Evolutionary conservation across 768 basidiomycete species (phyloP).

Genomic region (Russula dissimulans): DNA sequence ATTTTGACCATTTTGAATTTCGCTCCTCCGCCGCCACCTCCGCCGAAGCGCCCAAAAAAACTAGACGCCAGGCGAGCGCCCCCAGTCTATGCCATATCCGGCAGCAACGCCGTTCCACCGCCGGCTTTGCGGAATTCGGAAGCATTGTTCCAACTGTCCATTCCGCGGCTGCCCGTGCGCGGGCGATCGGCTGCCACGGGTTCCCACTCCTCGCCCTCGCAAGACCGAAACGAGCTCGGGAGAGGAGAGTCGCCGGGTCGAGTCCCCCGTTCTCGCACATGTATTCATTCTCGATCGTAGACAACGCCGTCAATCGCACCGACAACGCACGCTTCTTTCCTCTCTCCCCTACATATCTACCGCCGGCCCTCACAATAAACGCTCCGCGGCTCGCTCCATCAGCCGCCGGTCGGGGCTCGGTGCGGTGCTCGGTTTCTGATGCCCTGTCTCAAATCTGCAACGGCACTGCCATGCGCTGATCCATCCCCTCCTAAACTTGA

Average conservation of each 20-base stretch:
- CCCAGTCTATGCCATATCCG: neutral
- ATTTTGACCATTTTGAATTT: neutral
- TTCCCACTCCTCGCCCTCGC: neutral
- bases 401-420: neutral
- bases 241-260: neutral
- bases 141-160: neutral
- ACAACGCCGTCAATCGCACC: neutral
- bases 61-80: neutral
- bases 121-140: conserved; percentile 18
- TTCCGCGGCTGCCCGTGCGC: conserved; percentile 3
- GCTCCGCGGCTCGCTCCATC: conserved; percentile 5
- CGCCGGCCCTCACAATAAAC: conserved; percentile 1
- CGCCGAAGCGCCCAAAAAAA: conserved; percentile 2
- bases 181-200: too few species aligned
- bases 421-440: neutral
- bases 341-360: neutral
- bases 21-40: neutral
- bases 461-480: neutral
- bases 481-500: neutral
- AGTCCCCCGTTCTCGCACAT: too few species aligned
- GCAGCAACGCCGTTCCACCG: conserved; percentile 10
- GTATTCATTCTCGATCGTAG: neutral
- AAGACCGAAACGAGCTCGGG: neutral
- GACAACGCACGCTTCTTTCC: neutral
- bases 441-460: neutral